phyloP scores from a whole-genome alignment of 1,139 yeast species.

The Protomyces inundatus region DNA sequence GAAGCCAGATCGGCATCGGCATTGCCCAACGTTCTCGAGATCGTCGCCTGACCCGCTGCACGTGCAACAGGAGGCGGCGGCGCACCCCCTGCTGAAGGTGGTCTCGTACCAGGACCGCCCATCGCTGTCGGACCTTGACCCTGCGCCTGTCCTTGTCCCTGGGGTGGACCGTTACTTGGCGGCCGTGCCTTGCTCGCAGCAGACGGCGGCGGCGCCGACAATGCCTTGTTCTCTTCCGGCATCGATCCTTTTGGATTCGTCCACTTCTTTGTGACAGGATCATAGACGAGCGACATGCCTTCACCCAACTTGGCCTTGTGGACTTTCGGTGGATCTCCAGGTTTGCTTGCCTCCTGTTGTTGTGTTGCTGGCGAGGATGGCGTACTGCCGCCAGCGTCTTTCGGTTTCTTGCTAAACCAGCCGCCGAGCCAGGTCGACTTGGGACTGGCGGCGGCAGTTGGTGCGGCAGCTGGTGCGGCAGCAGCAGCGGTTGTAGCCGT shows the following conservation, averaged over 20 bases:
- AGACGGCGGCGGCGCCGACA: conserved; percentile 75
- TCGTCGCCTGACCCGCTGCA: background rate
- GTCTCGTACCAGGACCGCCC: background rate
- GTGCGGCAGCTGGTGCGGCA: background rate
- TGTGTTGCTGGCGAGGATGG: conserved; percentile 26
- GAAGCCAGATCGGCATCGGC: conserved; percentile 18
- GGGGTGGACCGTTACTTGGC: conserved; percentile 29
- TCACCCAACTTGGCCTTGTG: conserved; percentile 83
- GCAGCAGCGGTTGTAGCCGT: background rate
- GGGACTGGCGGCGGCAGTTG: background rate
- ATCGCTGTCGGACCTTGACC: background rate
- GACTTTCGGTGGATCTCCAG: conserved; percentile 66
- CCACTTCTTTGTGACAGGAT: conserved; percentile 83
- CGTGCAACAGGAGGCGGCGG: background rate
- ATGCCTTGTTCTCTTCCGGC: conserved; percentile 49
- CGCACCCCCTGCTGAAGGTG: background rate
- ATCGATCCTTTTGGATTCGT: conserved; percentile 52
- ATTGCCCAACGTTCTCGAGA: background rate
- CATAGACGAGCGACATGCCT: conserved; percentile 66
- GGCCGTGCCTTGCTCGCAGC: conserved; percentile 41
- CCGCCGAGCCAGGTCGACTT: conserved; percentile 35
- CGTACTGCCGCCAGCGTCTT: background rate
- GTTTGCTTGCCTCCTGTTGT: conserved; percentile 46
- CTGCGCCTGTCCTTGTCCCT: no score
- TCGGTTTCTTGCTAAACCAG: conserved; percentile 48